Percentiles rank a stretch among this genome's conserved stretches.
These are phyloP conservation scores for Chytriomyces hyalinus DNA, from an alignment of 192 early-diverging fungal genomes.

Conservation along the genomic window DNA sequence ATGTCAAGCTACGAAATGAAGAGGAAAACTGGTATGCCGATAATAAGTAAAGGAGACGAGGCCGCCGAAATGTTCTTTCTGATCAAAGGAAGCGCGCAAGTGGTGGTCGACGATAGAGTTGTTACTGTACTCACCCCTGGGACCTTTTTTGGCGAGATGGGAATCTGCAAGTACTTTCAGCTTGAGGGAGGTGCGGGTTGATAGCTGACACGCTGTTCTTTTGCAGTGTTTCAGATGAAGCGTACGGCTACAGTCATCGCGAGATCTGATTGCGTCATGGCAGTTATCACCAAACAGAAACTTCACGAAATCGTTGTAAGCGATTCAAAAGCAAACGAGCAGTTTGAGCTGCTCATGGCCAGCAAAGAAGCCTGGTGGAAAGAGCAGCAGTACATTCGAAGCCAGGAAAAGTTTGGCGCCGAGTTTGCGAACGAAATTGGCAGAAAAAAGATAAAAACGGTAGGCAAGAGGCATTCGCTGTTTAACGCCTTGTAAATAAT, in stretches of 20 bases:
- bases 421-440: constrained; percentile 50
- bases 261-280: constrained; percentile 38
- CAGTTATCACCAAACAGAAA: constrained; percentile 46
- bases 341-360: constrained; percentile 6
- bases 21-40: constrained; percentile 33
- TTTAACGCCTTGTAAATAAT: background rate
- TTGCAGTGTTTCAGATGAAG: constrained; percentile 36
- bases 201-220: background rate
- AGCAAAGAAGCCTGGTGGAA: constrained; percentile 33
- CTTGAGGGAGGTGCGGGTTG: no score
- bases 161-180: constrained; percentile 36
- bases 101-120: constrained; percentile 12
- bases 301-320: constrained; percentile 29
- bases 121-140: constrained; percentile 28
- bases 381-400: constrained; percentile 21
- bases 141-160: constrained; percentile 48
- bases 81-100: constrained; percentile 32
- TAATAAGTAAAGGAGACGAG: constrained; percentile 44
- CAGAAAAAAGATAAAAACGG: constrained; percentile 43
- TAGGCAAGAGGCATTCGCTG: background rate
- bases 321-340: constrained; percentile 22
- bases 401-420: constrained; percentile 43
- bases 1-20: constrained; percentile 34
- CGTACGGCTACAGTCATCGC: constrained; percentile 40
- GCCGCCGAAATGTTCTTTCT: constrained; percentile 49